phyloP scores from a whole-genome alignment of 257 asterid species.

The Ballota nigra region DNA sequence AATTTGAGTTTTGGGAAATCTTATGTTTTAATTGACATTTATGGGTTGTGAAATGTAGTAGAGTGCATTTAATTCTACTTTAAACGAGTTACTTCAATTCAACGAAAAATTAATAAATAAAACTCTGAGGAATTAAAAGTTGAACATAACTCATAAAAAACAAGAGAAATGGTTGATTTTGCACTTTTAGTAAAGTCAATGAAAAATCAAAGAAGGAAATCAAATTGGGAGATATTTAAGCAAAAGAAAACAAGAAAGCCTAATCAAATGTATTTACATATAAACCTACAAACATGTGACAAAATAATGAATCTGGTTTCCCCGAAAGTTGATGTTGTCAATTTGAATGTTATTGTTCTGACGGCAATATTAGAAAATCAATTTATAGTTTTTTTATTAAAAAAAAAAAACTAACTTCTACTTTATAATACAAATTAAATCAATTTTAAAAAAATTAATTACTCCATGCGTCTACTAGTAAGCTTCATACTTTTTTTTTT shows the following conservation, averaged over 20 bases:
- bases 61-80: no score
- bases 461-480: no score
- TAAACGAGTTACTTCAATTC: no score
- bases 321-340: background rate
- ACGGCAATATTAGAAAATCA: background rate
- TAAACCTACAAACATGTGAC: background rate
- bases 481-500: no score
- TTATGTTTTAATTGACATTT: no score
- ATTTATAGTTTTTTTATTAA: no score
- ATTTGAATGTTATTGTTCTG: background rate
- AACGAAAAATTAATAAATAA: background rate
- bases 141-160: background rate
- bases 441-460: no score
- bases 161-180: constrained; percentile 19
- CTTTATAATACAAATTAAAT: background rate
- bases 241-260: constrained; percentile 1
- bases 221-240: background rate
- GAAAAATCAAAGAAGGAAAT: background rate
- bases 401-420: no score
- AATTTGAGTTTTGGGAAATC: no score
- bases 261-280: background rate
- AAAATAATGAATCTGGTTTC: constrained; percentile 12
- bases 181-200: constrained; percentile 23
- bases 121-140: background rate
- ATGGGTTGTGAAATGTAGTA: no score